Conservation (phyloP, 164 flowering plant species). For the Vitis vinifera region ASM3070453v1 NC_081821.1:2345001-2345500, state of each 20-base stretch:
- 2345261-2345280: not conserved
- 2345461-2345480: not conserved
- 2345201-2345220: conserved; percentile 91
- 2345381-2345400: not conserved
- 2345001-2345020: conserved; percentile 88
- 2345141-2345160: conserved; percentile 79
- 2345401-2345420: not conserved
- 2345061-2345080: not conserved
- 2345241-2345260: conserved; percentile 32
- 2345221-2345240: conserved; percentile 88
- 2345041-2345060: conserved; percentile 1
- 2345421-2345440: not conserved
- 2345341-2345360: no score
- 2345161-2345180: conserved; percentile 95
- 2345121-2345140: conserved; percentile 66
- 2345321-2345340: no score
- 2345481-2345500: no score
- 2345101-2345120: conserved; percentile 66
- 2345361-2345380: no score
- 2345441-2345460: not conserved
- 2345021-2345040: conserved; percentile 59
- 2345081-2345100: not conserved
- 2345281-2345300: not conserved
- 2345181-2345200: conserved; percentile 92
- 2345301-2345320: not conserved